Conservation (phyloP, 768 basidiomycete genomes). For the Hericium rajendrae region DNA sequence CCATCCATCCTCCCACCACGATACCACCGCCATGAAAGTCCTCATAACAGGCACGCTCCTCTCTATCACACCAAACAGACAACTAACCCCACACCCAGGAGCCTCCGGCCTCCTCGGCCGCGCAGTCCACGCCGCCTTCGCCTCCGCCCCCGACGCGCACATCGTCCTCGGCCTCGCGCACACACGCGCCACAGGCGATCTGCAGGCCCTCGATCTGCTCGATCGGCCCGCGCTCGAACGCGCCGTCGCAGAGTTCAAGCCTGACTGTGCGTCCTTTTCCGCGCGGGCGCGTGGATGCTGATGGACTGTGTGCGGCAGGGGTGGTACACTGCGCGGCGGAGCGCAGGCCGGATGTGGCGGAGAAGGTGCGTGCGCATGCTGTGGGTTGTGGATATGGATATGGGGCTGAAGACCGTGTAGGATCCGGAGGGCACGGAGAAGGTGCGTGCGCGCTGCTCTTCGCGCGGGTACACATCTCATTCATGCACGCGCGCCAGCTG, state of each 20-base stretch:
- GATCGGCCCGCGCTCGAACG: not conserved
- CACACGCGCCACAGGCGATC: constrained; percentile 48
- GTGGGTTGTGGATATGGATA: not conserved
- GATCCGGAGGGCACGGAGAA: constrained; percentile 59
- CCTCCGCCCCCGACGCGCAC: constrained; percentile 24
- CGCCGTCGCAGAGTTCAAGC: not conserved
- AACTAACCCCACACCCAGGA: constrained; percentile 39
- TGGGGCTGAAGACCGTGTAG: constrained; percentile 24
- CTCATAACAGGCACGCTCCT: not conserved
- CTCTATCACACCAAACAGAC: not conserved
- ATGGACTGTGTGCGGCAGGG: constrained; percentile 32
- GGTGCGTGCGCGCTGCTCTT: too few relatives aligned
- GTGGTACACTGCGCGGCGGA: constrained; percentile 96
- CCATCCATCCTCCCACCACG: not conserved
- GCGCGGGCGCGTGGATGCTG: not conserved
- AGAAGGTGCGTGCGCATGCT: constrained; percentile 55
- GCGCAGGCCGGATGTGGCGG: constrained; percentile 84
- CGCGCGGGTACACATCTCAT: too few relatives aligned
- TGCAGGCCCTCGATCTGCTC: constrained; percentile 14
- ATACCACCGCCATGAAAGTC: not conserved
- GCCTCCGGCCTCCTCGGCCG: constrained; percentile 88
- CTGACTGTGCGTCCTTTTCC: not conserved
- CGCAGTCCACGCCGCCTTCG: constrained; percentile 62
- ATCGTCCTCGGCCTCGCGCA: constrained; percentile 64
- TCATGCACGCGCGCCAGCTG: too few relatives aligned